Percentiles rank a stretch among this genome's conserved stretches.
Conservation (phyloP, 2,329 filamentous ascomycete genomes). For the Phyllosticta capitalensis region DNA sequence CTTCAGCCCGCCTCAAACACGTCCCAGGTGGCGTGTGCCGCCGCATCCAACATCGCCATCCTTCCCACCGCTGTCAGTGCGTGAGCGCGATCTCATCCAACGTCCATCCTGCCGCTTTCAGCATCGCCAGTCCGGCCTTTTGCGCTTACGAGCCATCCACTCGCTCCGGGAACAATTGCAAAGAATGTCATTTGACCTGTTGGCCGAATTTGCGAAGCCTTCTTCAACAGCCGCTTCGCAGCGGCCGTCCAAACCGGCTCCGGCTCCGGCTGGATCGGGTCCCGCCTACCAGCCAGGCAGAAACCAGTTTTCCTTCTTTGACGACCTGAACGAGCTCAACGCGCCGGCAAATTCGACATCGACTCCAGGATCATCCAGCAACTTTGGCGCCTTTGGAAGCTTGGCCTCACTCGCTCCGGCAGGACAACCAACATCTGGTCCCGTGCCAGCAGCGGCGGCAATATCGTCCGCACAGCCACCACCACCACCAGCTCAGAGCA, state of each 20-base stretch:
- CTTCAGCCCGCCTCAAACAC: neutral
- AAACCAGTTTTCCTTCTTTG: slow-evolving; percentile 25
- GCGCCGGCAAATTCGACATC: neutral
- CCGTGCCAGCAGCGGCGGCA: neutral
- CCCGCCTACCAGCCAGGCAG: slow-evolving; percentile 13
- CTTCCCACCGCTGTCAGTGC: neutral
- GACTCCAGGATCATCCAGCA: neutral
- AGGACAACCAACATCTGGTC: neutral
- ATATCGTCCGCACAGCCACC: neutral
- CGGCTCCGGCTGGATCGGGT: neutral
- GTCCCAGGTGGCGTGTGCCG: neutral
- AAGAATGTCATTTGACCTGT: slow-evolving; percentile 13
- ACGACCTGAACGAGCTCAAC: slow-evolving; percentile 17
- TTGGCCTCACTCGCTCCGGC: neutral
- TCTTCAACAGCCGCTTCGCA: neutral
- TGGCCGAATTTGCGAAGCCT: slow-evolving; percentile 12
- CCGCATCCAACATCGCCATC: neutral
- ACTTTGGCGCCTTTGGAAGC: neutral
- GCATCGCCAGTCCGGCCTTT: neutral
- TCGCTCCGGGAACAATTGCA: neutral
- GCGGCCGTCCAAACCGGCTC: neutral
- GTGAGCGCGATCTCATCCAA: neutral
- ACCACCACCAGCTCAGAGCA: neutral
- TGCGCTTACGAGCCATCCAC: neutral
- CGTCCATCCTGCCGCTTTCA: neutral